Conservation (phyloP, 768 basidiomycete genomes). For the Tricholoma matsutake region DNA sequence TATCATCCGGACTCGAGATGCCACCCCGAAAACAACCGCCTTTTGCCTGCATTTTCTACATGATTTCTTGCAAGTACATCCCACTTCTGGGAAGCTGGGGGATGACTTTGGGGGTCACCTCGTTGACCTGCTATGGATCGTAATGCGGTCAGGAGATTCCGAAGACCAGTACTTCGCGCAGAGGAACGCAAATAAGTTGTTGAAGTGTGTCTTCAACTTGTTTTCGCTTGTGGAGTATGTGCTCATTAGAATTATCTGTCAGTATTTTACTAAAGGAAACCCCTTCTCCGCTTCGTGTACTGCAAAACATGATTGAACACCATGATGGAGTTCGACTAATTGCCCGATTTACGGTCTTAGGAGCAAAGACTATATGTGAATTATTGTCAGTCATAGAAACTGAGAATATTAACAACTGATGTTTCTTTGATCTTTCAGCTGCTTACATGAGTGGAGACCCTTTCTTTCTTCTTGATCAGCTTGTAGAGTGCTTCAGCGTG, state of each 20-base stretch:
- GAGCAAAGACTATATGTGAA: neutral
- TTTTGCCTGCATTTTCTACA: neutral
- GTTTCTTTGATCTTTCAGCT: neutral
- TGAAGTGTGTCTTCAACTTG: neutral
- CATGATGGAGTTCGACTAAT: neutral
- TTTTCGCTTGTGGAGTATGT: neutral
- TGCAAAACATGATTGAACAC: neutral
- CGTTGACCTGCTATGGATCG: neutral
- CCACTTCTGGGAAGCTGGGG: neutral
- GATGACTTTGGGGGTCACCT: neutral
- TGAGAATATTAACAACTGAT: neutral
- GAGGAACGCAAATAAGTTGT: neutral
- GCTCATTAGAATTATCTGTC: neutral
- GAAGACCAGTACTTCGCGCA: neutral
- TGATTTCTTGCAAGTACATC: neutral
- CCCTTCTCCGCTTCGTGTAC: neutral
- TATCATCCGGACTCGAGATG: neutral
- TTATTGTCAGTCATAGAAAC: neutral
- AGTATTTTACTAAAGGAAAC: neutral
- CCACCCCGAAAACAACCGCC: neutral
- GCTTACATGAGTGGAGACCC: neutral
- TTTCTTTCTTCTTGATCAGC: neutral
- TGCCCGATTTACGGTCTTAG: neutral
- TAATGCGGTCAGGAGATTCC: neutral
- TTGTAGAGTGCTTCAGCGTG: neutral